These are phyloP conservation scores for Yarrowia bubula DNA, from an alignment of 805 yeast species.

Conservation along the genomic window DNA sequence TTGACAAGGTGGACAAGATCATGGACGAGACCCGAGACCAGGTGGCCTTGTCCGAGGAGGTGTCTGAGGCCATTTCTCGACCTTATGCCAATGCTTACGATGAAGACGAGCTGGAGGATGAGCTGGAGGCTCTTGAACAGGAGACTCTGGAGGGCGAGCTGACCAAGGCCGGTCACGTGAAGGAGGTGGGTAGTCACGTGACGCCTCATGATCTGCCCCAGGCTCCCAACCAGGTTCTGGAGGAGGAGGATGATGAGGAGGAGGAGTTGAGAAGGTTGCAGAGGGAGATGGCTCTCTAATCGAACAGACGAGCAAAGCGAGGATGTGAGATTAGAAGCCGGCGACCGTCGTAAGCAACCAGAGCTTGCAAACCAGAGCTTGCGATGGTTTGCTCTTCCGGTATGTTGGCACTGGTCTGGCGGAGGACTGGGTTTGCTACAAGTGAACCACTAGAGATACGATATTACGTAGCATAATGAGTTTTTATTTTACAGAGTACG, in stretches of 20 bases:
- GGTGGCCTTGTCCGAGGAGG: conserved; percentile 91
- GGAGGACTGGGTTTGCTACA: too few species aligned
- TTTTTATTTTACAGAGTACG: not conserved
- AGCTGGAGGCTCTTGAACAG: conserved; percentile 81
- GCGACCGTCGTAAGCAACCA: not conserved
- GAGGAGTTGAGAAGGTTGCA: conserved; percentile 46
- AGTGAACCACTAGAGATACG: not conserved
- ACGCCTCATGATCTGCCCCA: conserved; percentile 34
- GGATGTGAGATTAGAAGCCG: not conserved
- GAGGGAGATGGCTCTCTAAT: conserved; percentile 45
- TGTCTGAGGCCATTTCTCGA: conserved; percentile 91
- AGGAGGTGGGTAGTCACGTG: conserved; percentile 29
- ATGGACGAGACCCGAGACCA: conserved; percentile 99
- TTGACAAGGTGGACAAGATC: conserved; percentile 94
- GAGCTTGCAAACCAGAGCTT: not conserved
- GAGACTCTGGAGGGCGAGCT: conserved; percentile 67
- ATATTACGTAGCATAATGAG: conserved; percentile 12
- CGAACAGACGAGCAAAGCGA: not conserved
- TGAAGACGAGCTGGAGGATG: conserved; percentile 93
- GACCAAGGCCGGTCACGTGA: conserved; percentile 40
- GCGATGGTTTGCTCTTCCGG: too few species aligned
- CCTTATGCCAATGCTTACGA: conserved; percentile 78
- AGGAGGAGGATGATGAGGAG: conserved; percentile 45
- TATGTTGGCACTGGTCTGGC: too few species aligned
- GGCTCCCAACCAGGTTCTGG: conserved; percentile 31